Evolutionary conservation across 1,284 basidiomycete species (phyloP), one percentile per base, ranked within the genome.

Genomic region (Rhodotorula sp.): DNA sequence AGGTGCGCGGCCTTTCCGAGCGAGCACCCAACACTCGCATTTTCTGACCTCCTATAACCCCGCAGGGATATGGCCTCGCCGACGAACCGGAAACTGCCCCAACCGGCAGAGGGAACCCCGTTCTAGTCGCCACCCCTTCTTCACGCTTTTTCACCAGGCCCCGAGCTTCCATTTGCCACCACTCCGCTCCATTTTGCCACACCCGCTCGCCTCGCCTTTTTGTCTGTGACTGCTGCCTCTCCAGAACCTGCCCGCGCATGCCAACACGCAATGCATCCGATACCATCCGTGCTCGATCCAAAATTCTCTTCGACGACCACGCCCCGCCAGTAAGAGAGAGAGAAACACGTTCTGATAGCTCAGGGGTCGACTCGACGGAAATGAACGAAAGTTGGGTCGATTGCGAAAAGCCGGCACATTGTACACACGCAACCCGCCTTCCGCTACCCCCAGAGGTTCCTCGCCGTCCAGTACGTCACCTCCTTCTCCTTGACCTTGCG

Each of bases 51-150:
- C 28, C 28, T 28, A 28, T 18, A 23, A 47, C 48, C 18, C 34
- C 45, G 54, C 78, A 97, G 94, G 83, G 94, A 97, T 81, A 98
- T 99, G 95, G 93, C 90, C 2, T 87, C 90, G 58, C 88, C 90
- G 76, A 86, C 87, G 70, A 98, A 98, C 82, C 86, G 94, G 78
- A 99, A 98, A 84, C 86, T 95, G 58, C 90, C 93, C 47, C 95
- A 99, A 83, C 95, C 95, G 5, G 87, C 90, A 31, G 95, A 99
- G 82, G 93, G 93, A 3, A 67, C 76, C 34, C 76, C 60, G 49
- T 76, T 76, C 61, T 74, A 23, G 57, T 31, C 43, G 26, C 38
- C 15, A 2, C 38, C 16, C 34, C 38, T 4, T 26, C 23, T 43
- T n/a, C 8, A 43, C 43, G 23, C 52, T 21, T 21, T 54, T 12